Evolutionary conservation across 495 filamentous ascomycete species (phyloP), one percentile per base, ranked within the genome.

Genomic region (Tuber calosporum): DNA sequence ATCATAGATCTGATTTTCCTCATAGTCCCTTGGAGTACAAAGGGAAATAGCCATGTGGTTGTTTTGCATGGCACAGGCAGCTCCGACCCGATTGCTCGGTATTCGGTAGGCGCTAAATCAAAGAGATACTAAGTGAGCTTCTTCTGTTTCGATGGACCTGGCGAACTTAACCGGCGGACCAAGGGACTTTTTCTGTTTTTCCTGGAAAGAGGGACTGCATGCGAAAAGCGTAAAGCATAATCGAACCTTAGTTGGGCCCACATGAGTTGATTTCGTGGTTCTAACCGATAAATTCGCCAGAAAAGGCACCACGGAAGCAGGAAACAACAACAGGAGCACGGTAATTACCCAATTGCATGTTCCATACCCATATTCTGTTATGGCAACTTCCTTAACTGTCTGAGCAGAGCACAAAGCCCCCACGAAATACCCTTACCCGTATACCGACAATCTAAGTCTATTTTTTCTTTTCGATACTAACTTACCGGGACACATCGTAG

Each of bases 1-100:
- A n/a, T n/a, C n/a, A n/a, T n/a, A 34, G 53, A 62, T 62, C 53
- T 62, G 30, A 62, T 62, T 34, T 62, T 62, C 53, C 53, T 62
- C 19, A 62, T 26, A 4, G 53, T 7, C 9, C 13, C 26, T 17
- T 17, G 53, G 53, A 17, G 26, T 30, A 62, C 53, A 34, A 2
- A 34, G 15, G 15, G 15, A 34, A 34, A 30, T 62, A 17, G 4
- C 53, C 26, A 62, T 62, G 53, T 34, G 26, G 53, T 62, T 17
- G 53, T 62, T 17, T 15, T 34, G 53, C 53, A 62, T 62, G 53
- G 34, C 53, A 8, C 53, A 30, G 53, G 53, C 5, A 4, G 26
- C 13, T 17, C 53, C 26, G 4, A 30, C 26, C 53, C 53, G 26
- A 4, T 17, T 19, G 26, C 11, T 62, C 11, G 53, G 53, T 62